Percentiles rank a stretch among this genome's conserved stretches.
Evolutionary conservation across 208 protist genomes (phyloP).

Genomic region (Leishmania aethiopica): DNA sequence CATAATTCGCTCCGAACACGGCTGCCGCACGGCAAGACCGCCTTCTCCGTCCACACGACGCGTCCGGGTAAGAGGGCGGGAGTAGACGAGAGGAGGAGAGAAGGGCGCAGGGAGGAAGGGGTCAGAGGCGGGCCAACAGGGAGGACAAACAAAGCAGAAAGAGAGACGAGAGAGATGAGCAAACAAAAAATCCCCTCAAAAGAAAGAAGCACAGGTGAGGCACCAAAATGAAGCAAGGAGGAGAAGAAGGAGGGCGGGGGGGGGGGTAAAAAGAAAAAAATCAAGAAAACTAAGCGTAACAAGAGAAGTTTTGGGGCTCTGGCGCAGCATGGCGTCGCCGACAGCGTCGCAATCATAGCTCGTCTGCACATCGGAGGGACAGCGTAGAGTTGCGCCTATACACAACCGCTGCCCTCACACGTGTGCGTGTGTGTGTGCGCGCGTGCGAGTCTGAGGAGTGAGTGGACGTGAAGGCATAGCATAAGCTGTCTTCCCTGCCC

Average conservation of each 20-base stretch:
- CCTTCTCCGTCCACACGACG: neutral
- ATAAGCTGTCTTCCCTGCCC: neutral
- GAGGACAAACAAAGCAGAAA: neutral
- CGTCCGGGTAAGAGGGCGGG: neutral
- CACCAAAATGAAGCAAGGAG: too few species aligned
- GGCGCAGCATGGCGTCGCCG: neutral
- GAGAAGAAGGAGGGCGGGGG: neutral
- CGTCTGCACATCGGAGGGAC: neutral
- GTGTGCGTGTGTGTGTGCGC: neutral
- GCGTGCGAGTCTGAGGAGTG: neutral
- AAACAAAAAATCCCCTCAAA: too few species aligned
- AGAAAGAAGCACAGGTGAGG: too few species aligned
- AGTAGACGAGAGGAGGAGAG: neutral
- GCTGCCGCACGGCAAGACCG: neutral
- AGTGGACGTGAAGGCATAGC: neutral
- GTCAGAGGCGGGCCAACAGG: neutral
- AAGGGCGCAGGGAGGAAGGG: neutral
- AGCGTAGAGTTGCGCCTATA: neutral
- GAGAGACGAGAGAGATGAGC: too few species aligned
- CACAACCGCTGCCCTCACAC: neutral
- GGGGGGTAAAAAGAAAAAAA: neutral
- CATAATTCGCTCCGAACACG: too few species aligned
- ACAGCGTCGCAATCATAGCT: neutral
- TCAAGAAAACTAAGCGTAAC: neutral
- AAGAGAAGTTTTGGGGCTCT: neutral